Evolutionary conservation across 164 flowering plant species (phyloP), one percentile per base, ranked within the genome.

Genomic region (Stephania yunnanensis): DNA sequence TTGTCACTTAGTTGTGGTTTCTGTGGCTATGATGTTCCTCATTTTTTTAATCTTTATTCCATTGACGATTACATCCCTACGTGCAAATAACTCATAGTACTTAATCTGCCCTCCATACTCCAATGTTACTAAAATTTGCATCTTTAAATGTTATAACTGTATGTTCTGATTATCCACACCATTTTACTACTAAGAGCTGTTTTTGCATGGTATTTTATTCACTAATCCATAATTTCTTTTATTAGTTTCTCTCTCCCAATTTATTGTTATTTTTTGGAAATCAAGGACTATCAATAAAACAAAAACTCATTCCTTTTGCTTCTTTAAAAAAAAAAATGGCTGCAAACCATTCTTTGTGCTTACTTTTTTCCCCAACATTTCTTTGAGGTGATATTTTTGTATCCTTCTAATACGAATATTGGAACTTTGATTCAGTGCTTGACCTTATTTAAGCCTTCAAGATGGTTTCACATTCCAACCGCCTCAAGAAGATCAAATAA

Each of bases 391-490:
- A 61, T 7, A 17, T 61, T 36, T 61, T 15, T 19, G 22, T 25
- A 61, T 7, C 25, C n/a, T 61, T 61, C 66, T 61, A 61, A 17
- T 7, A n/a, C 66, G 9, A 20, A 61, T 61, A 10, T n/a, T 61
- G 66, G 66, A 19, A 45, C 72, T 29, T 15, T 74, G 46, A 75
- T 68, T 45, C 69, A 52, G 72, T 65, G 46, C 61, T 64, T 71
- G 77, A 71, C 44, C 42, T 30, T 19, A 42, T 78, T 50, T 70
- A n/a, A 72, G 58, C 53, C 68, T 69, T 79, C 87, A 88, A 87
- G 84, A 94, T 92, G 97, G 79, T 84, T 74, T 71, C 81, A 72
- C 53, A 72, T 78, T 61, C 65, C 68, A 55, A 68, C 65, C 72
- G 63, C 46, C 75, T 73, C 42, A 73, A 82, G 78, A 79, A 76